These are phyloP conservation scores for Trichodelitschia bisporula DNA, from an alignment of 495 filamentous ascomycete species.

Conservation along the genomic window DNA sequence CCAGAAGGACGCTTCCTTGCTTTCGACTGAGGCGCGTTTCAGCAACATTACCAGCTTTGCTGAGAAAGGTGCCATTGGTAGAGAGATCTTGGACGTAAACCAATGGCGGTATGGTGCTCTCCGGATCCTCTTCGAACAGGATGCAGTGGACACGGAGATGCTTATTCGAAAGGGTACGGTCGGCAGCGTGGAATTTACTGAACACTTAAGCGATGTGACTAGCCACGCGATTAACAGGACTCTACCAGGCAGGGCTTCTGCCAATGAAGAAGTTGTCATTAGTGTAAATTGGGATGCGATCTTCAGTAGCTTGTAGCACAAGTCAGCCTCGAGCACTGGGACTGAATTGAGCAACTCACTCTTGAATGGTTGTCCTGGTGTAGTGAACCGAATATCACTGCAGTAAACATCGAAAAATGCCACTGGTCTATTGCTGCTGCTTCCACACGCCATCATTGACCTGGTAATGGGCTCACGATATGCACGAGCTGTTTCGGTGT, in stretches of 20 bases:
- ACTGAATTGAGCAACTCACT: too few species aligned
- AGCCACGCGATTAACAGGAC: not conserved
- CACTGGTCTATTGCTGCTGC: too few species aligned
- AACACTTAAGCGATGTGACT: not conserved
- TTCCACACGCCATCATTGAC: too few species aligned
- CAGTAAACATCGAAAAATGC: too few species aligned
- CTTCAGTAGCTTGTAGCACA: too few species aligned
- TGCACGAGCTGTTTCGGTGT: too few species aligned
- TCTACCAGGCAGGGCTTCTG: not conserved
- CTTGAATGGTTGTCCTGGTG: too few species aligned
- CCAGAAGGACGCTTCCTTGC: slow-evolving; percentile 12
- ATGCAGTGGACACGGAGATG: slow-evolving; percentile 18
- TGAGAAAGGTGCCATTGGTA: slow-evolving; percentile 13
- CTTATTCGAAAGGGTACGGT: slow-evolving; percentile 15
- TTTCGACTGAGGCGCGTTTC: slow-evolving; percentile 4
- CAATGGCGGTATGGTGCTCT: slow-evolving; percentile 11
- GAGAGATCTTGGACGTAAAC: slow-evolving; percentile 19
- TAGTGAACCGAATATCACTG: too few species aligned
- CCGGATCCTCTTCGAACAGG: slow-evolving; percentile 10
- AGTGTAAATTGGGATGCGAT: not conserved
- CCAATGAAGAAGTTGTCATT: not conserved
- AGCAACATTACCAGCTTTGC: slow-evolving; percentile 1
- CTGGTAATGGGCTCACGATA: too few species aligned
- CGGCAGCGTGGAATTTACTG: slow-evolving; percentile 8
- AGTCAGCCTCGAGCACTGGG: too few species aligned